A percentile compares a stretch with the other conserved stretches of the same genome.
phyloP scores from a whole-genome alignment of 2,329 filamentous ascomycete genomes.

The Madurella fahalii region DNA sequence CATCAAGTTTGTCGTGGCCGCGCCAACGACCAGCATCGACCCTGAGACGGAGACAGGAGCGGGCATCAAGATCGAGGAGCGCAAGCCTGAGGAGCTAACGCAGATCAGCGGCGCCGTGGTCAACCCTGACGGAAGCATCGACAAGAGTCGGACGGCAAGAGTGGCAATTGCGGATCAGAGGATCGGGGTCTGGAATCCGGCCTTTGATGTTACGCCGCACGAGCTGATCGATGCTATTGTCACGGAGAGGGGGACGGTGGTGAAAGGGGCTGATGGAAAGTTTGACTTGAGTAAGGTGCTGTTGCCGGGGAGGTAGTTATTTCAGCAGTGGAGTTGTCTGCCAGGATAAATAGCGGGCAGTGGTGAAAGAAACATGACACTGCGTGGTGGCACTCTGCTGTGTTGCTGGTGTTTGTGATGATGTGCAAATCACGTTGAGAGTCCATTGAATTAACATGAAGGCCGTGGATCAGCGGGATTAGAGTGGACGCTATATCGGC shows the following conservation, averaged over 20 bases:
- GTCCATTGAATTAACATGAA: no score
- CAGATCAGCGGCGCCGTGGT: conserved; percentile 75
- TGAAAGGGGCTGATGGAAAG: conserved; percentile 65
- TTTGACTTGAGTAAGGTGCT: conserved; percentile 62
- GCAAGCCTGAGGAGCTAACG: conserved; percentile 76
- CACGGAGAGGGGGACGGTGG: conserved; percentile 83
- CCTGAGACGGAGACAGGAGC: conserved; percentile 70
- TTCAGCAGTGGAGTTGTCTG: not conserved
- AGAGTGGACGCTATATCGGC: no score
- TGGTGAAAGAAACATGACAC: not conserved
- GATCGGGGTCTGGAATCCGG: conserved; percentile 91
- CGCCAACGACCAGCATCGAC: conserved; percentile 92
- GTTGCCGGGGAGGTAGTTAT: conserved; percentile 53
- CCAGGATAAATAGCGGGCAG: not conserved
- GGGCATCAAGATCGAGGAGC: conserved; percentile 87
- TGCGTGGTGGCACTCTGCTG: no score
- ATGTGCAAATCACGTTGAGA: no score
- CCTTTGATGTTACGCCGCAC: conserved; percentile 91
- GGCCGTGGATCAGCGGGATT: no score
- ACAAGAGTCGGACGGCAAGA: conserved; percentile 59
- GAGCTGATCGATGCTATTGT: conserved; percentile 89
- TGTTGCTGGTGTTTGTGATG: no score
- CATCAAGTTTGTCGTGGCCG: conserved; percentile 91
- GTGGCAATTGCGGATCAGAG: conserved; percentile 75
- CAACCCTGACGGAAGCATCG: conserved; percentile 57